Percentiles rank a stretch among this genome's conserved stretches.
These are phyloP conservation scores for Scenedesmus sp. DNA, from an alignment of 163 green algal genomes.

Conservation along the genomic window DNA sequence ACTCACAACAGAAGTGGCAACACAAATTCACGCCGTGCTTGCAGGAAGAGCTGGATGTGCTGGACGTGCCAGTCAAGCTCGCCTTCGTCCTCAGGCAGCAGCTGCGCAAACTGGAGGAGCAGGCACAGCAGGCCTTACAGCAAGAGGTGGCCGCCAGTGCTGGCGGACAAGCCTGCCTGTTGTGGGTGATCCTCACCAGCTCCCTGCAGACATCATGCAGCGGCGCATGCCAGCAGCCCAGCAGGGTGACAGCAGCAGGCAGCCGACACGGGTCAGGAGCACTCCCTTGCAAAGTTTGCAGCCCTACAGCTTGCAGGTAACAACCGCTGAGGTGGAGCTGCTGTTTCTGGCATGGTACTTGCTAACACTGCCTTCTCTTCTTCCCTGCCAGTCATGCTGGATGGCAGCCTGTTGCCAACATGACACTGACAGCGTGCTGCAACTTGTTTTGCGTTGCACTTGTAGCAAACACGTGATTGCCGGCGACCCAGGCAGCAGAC, in stretches of 20 bases:
- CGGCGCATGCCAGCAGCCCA: conserved; percentile 27
- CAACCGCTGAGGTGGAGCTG: not conserved
- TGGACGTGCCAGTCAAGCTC: conserved; percentile 26
- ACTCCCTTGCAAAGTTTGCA: not conserved
- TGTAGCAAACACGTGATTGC: too few species aligned
- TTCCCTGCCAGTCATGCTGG: not conserved
- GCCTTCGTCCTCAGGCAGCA: not conserved
- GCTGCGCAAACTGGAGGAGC: not conserved
- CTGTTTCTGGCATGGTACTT: not conserved
- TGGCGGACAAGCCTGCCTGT: not conserved
- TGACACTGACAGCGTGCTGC: too few species aligned
- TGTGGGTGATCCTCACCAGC: not conserved
- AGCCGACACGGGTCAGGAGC: not conserved
- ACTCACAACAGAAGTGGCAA: not conserved
- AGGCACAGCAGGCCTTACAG: not conserved
- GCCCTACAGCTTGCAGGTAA: conserved; percentile 15
- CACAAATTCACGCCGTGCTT: not conserved
- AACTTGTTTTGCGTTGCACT: too few species aligned
- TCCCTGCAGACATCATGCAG: conserved; percentile 45
- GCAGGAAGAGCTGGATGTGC: conserved; percentile 11
- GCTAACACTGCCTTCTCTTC: not conserved
- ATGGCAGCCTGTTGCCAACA: not conserved
- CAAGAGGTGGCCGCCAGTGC: not conserved
- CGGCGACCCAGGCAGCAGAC: too few species aligned
- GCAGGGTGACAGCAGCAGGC: not conserved